Evolutionary conservation across 768 basidiomycete genomes (phyloP).

Genomic region (Amanita subjunquillea): DNA sequence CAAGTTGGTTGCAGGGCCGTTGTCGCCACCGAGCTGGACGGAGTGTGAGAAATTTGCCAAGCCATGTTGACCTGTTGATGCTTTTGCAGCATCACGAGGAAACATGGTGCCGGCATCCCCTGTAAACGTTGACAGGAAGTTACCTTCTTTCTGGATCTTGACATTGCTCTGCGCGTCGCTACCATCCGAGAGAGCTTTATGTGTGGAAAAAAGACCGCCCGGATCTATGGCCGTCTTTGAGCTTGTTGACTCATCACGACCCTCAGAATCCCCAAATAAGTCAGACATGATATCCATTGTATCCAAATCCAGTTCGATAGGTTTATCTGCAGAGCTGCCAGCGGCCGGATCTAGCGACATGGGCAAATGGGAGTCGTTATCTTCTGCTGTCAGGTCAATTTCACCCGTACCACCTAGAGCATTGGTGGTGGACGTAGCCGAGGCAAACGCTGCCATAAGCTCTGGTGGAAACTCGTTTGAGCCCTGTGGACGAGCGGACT

Average conservation of each 20-base stretch:
- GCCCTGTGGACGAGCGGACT: conserved; percentile 56
- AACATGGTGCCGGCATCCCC: conserved; percentile 11
- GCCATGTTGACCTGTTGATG: conserved; percentile 17
- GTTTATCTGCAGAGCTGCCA: conserved; percentile 68
- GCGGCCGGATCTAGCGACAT: conserved; percentile 23
- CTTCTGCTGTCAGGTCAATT: conserved; percentile 50
- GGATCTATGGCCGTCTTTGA: conserved; percentile 19
- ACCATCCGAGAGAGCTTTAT: not conserved
- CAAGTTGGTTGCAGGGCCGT: conserved; percentile 11
- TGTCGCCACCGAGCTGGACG: not conserved
- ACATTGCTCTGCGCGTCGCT: conserved; percentile 9
- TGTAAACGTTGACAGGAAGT: conserved; percentile 7
- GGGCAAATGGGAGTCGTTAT: conserved; percentile 15
- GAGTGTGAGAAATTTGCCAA: conserved; percentile 31
- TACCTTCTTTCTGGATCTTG: conserved; percentile 10
- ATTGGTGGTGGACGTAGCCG: conserved; percentile 24
- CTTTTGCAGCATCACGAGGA: conserved; percentile 8
- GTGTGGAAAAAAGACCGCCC: conserved; percentile 45
- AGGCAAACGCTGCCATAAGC: conserved; percentile 52
- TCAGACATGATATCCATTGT: conserved; percentile 54
- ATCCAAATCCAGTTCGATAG: conserved; percentile 73
- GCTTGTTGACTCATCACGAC: conserved; percentile 20
- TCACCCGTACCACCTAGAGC: conserved; percentile 25
- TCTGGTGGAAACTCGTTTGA: conserved; percentile 49
- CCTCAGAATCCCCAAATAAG: conserved; percentile 43